Conservation (phyloP, 2,329 filamentous ascomycete species). For the Aaosphaeria pasadenensis region DNA sequence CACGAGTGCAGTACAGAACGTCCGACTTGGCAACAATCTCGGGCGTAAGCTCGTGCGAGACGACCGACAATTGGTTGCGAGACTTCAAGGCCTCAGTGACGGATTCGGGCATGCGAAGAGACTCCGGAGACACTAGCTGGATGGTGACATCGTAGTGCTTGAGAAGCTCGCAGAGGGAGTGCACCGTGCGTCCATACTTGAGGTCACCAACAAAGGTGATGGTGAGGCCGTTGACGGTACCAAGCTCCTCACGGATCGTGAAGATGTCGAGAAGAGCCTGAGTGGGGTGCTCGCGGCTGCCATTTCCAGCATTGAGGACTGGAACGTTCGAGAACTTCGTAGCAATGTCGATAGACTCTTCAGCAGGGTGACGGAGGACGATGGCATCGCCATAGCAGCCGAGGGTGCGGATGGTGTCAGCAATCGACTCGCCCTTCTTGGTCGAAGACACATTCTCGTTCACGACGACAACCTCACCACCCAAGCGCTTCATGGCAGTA, state of each 20-base stretch:
- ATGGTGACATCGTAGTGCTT: slow-evolving; percentile 93
- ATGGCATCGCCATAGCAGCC: slow-evolving; percentile 93
- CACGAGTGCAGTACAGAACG: slow-evolving; percentile 93
- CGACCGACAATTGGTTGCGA: slow-evolving; percentile 73
- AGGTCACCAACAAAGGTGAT: slow-evolving; percentile 96
- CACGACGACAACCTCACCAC: slow-evolving; percentile 79
- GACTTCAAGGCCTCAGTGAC: slow-evolving; percentile 69
- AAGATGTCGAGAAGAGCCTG: slow-evolving; percentile 97
- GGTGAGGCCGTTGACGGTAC: slow-evolving; percentile 89
- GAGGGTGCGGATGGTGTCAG: slow-evolving; percentile 90
- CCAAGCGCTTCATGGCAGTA: slow-evolving; percentile 96
- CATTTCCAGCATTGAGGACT: slow-evolving; percentile 96
- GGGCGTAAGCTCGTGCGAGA: slow-evolving; percentile 75
- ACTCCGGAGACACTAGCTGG: slow-evolving; percentile 83
- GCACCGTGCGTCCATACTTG: slow-evolving; percentile 87
- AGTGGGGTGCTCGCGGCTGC: slow-evolving; percentile 92
- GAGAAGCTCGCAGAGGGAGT: slow-evolving; percentile 91
- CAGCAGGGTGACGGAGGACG: slow-evolving; percentile 89
- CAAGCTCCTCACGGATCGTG: slow-evolving; percentile 95
- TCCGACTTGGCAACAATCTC: slow-evolving; percentile 85
- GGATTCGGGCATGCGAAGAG: slow-evolving; percentile 71
- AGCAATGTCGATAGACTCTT: slow-evolving; percentile 75
- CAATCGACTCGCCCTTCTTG: slow-evolving; percentile 89
- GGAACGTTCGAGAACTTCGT: slow-evolving; percentile 86
- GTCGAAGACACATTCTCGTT: slow-evolving; percentile 83